Conservation (phyloP, 2,329 filamentous ascomycete genomes). For the Fusarium acutatum region DNA sequence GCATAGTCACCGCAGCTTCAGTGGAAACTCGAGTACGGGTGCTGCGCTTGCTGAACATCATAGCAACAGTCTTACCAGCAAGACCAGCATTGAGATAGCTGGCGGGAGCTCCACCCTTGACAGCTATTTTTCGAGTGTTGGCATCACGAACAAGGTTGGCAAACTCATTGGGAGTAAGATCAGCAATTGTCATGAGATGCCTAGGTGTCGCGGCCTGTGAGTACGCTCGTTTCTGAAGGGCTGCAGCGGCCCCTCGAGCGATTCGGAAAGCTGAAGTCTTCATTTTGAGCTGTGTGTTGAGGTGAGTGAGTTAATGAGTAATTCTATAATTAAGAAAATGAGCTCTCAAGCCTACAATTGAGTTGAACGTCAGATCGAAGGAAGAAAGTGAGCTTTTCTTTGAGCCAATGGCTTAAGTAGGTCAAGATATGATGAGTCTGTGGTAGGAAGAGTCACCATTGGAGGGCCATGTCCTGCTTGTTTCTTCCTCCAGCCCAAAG, state of each 20-base stretch:
- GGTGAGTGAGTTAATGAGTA: not conserved
- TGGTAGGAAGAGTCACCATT: constrained; percentile 27
- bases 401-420: constrained; percentile 17
- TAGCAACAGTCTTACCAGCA: constrained; percentile 82
- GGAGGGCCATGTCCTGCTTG: constrained; percentile 8
- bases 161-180: constrained; percentile 83
- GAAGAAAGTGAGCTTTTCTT: constrained; percentile 11
- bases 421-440: constrained; percentile 16
- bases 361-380: constrained; percentile 4
- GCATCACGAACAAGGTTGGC: constrained; percentile 85
- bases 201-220: constrained; percentile 64
- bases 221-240: constrained; percentile 54
- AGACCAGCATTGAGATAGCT: constrained; percentile 68
- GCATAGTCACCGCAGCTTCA: constrained; percentile 85
- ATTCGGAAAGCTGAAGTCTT: constrained; percentile 46
- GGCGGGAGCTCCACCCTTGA: constrained; percentile 72
- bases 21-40: constrained; percentile 94
- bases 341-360: not conserved
- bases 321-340: not conserved
- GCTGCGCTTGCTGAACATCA: constrained; percentile 97
- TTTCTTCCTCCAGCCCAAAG: not conserved
- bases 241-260: constrained; percentile 46
- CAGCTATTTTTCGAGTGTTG: constrained; percentile 74
- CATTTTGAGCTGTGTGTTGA: constrained; percentile 40
- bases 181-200: constrained; percentile 90